Conservation (phyloP, 352 stramenopile genomes). For the Globisporangium yorkense region DNA sequence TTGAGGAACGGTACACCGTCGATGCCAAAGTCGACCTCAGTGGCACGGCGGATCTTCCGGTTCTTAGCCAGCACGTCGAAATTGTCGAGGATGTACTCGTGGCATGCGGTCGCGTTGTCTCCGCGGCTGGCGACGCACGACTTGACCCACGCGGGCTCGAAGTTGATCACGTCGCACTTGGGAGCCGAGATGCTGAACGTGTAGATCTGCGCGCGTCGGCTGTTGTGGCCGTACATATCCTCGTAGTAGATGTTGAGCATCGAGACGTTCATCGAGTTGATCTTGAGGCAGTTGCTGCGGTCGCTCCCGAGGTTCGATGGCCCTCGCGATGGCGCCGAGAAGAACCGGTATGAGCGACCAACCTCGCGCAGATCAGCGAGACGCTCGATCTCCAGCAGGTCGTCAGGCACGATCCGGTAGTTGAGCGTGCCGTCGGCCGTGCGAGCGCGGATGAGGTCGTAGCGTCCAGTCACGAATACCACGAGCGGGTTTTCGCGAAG, state of each 20-base stretch:
- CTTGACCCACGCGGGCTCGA: constrained; percentile 27
- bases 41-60: constrained; percentile 24
- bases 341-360: constrained; percentile 37
- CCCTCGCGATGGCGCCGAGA: constrained; percentile 22
- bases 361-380: constrained; percentile 1
- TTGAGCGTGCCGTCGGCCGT: constrained; percentile 12
- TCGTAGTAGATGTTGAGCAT: constrained; percentile 28
- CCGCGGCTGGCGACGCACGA: constrained; percentile 21
- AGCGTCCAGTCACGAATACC: constrained; percentile 32
- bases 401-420: constrained; percentile 5
- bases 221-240: constrained; percentile 26
- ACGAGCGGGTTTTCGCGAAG: constrained; percentile 51
- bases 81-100: constrained; percentile 46
- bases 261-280: constrained; percentile 35
- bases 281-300: constrained; percentile 28
- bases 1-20: constrained; percentile 36
- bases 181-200: constrained; percentile 15
- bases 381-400: constrained; percentile 1
- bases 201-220: constrained; percentile 19
- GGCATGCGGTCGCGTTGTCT: constrained; percentile 47
- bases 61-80: constrained; percentile 28
- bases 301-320: constrained; percentile 27
- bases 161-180: constrained; percentile 32
- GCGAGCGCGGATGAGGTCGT: constrained; percentile 35
- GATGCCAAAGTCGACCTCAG: constrained; percentile 27